Evolutionary conservation across 2,329 filamentous ascomycete species (phyloP).

Genomic region (Neobulgaria alba): DNA sequence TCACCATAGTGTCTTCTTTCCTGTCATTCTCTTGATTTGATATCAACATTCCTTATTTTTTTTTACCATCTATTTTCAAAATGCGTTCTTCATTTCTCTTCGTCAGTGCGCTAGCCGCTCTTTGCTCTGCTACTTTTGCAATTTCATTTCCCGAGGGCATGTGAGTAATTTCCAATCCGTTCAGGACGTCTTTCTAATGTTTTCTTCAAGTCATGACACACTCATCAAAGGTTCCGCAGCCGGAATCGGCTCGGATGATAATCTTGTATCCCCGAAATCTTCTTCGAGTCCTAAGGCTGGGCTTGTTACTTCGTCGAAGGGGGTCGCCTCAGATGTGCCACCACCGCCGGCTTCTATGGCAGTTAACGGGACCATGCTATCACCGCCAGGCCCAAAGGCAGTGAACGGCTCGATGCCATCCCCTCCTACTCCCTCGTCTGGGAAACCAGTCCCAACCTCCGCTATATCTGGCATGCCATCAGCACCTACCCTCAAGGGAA

Average conservation of each 20-base stretch:
- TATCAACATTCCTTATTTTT: constrained; percentile 15
- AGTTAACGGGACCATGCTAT: not conserved
- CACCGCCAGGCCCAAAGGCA: not conserved
- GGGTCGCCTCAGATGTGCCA: not conserved
- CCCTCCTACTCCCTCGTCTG: not conserved
- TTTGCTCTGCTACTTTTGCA: too few relatives aligned
- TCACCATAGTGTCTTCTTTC: constrained; percentile 3
- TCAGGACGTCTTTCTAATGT: too few relatives aligned
- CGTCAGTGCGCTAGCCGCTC: constrained; percentile 18
- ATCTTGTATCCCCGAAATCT: not conserved
- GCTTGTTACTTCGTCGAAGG: not conserved
- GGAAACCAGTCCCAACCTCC: not conserved
- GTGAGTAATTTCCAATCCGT: too few relatives aligned
- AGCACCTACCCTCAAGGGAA: too few relatives aligned
- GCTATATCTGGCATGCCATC: not conserved
- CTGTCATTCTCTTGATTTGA: constrained; percentile 13
- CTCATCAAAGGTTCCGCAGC: constrained; percentile 1
- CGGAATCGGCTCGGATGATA: not conserved
- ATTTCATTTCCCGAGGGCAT: too few relatives aligned
- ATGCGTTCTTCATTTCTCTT: constrained; percentile 17
- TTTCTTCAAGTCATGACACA: constrained; percentile 15
- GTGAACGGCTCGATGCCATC: too few relatives aligned
- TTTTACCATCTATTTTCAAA: constrained; percentile 11
- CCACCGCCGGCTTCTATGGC: not conserved
- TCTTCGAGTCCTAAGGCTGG: not conserved